These are phyloP conservation scores for Xylaria telfairii DNA, from an alignment of 495 filamentous ascomycete genomes.

Conservation along the genomic window DNA sequence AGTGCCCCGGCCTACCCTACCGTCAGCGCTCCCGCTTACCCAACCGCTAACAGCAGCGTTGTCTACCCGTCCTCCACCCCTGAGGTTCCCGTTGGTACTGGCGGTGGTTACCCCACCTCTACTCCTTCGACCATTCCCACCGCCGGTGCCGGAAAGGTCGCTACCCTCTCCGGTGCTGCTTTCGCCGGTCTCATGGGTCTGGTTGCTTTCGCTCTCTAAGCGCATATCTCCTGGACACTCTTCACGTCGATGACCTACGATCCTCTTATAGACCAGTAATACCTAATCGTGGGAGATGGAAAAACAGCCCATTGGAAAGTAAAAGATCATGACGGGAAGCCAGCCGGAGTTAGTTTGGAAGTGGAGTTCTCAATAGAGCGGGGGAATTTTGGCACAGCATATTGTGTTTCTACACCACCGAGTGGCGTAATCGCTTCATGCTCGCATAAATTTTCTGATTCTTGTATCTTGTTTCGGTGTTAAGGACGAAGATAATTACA, in stretches of 20 bases:
- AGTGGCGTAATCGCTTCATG: not conserved
- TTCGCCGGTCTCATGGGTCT: conserved; percentile 78
- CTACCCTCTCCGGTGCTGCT: conserved; percentile 71
- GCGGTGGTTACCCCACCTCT: conserved; percentile 40
- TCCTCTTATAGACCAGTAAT: conserved; percentile 45
- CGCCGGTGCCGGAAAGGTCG: conserved; percentile 68
- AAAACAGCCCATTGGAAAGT: conserved; percentile 25
- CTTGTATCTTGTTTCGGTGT: conserved; percentile 24
- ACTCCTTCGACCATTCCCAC: conserved; percentile 53
- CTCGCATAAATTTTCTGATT: conserved; percentile 16
- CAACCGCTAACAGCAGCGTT: conserved; percentile 34
- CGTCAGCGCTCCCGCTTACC: conserved; percentile 28
- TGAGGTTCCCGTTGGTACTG: conserved; percentile 38
- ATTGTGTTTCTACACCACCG: conserved; percentile 5
- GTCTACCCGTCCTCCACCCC: conserved; percentile 38
- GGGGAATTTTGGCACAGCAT: not conserved
- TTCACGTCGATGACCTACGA: conserved; percentile 45
- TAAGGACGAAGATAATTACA: conserved; percentile 12
- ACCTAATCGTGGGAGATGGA: conserved; percentile 43
- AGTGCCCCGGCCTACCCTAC: conserved; percentile 34
- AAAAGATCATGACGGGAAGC: conserved; percentile 47
- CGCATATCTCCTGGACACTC: conserved; percentile 32
- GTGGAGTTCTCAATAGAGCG: conserved; percentile 16
- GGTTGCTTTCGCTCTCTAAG: conserved; percentile 79
- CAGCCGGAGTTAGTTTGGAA: conserved; percentile 37